A percentile compares a stretch with the other conserved stretches of the same genome.
Evolutionary conservation across 108 stramenopile genomes (phyloP).

Genomic region (Nitzschia sp.): DNA sequence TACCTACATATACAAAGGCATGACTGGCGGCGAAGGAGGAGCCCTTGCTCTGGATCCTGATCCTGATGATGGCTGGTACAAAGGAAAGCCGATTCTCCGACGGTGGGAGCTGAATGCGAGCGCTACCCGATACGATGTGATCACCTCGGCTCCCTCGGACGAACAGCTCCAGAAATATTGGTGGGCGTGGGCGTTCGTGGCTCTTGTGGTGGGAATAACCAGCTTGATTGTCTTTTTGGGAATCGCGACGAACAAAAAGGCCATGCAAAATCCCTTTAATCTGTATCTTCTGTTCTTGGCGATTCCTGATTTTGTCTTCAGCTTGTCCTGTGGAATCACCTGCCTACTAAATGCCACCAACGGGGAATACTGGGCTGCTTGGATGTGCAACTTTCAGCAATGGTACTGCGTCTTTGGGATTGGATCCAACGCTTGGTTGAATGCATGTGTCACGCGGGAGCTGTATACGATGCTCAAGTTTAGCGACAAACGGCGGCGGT

Average conservation of each 20-base stretch:
- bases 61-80: not conserved
- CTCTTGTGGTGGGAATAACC: not conserved
- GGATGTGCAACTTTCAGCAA: constrained; percentile 16
- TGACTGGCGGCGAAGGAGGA: no score
- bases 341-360: constrained; percentile 15
- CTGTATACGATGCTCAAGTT: constrained; percentile 8
- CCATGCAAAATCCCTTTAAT: constrained; percentile 22
- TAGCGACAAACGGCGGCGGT: not conserved
- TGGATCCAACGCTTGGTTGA: constrained; percentile 12
- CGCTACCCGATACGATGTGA: constrained; percentile 12
- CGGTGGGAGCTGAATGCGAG: constrained; percentile 4
- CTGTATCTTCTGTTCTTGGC: constrained; percentile 22
- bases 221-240: constrained; percentile 18
- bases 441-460: not conserved
- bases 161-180: constrained; percentile 4
- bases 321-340: constrained; percentile 17
- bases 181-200: not conserved
- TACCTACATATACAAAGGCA: no score
- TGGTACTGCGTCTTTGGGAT: constrained; percentile 28
- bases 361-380: constrained; percentile 3
- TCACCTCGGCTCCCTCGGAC: constrained; percentile 16
- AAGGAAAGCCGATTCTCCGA: constrained; percentile 2
- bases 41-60: no score
- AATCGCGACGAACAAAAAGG: constrained; percentile 5
- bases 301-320: constrained; percentile 25